A percentile compares a stretch with the other conserved stretches of the same genome.
Conservation (phyloP, 1,284 basidiomycete genomes). For the Austroboletus novae-zelandiae region DNA sequence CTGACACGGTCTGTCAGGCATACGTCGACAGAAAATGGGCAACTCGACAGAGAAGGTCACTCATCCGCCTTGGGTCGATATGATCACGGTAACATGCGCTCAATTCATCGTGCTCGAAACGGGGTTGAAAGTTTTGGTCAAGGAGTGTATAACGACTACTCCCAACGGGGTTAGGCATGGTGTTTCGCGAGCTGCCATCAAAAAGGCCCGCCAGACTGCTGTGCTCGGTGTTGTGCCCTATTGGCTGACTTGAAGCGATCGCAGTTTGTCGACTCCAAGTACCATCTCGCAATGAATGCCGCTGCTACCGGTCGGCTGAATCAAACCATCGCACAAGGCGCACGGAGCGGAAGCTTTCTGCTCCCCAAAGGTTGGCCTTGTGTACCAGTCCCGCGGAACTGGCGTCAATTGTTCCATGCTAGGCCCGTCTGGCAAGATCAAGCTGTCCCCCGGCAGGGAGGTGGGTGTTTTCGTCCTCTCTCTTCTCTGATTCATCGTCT, state of each 20-base stretch:
- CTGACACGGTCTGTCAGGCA: too few relatives aligned
- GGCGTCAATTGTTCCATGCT: neutral
- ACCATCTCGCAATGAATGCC: constrained; percentile 59
- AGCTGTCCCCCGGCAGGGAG: constrained; percentile 62
- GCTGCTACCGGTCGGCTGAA: constrained; percentile 68
- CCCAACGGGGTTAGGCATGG: constrained; percentile 55
- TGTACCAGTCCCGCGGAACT: neutral
- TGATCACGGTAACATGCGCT: constrained; percentile 47
- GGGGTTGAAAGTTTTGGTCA: neutral
- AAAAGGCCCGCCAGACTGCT: constrained; percentile 52
- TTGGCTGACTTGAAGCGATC: neutral
- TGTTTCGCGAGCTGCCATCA: constrained; percentile 58
- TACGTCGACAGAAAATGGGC: neutral
- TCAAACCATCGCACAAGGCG: constrained; percentile 50
- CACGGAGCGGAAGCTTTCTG: constrained; percentile 64
- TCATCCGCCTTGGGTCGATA: constrained; percentile 63
- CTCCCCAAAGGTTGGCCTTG: constrained; percentile 57
- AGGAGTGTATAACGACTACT: constrained; percentile 67
- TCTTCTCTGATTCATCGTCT: too few relatives aligned
- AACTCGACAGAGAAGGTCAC: neutral
- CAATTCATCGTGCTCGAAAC: neutral
- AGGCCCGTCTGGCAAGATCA: constrained; percentile 64
- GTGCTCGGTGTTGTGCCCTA: neutral
- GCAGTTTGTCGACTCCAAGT: constrained; percentile 72
- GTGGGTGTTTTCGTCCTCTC: constrained; percentile 34